phyloP scores from a whole-genome alignment of 768 basidiomycete species.

The Gyrodon lividus region DNA sequence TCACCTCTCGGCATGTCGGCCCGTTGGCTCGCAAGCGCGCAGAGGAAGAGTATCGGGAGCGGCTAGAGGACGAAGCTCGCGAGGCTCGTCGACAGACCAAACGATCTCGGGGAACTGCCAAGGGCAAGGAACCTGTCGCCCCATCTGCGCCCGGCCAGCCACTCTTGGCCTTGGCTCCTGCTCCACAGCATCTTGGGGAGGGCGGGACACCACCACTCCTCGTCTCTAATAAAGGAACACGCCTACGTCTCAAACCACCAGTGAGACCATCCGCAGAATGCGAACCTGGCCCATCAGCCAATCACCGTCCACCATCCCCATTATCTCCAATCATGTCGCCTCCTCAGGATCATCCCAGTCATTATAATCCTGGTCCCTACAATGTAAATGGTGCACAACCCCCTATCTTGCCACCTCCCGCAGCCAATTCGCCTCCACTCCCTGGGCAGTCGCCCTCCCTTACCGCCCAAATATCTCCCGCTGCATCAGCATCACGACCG shows the following conservation, averaged over 20 bases:
- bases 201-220: constrained; percentile 31
- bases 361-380: constrained; percentile 24
- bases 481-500: constrained; percentile 22
- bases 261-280: constrained; percentile 28
- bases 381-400: constrained; percentile 23
- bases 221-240: constrained; percentile 47
- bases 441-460: constrained; percentile 23
- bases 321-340: constrained; percentile 36
- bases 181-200: constrained; percentile 19
- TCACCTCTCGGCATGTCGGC: constrained; percentile 46
- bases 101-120: constrained; percentile 34
- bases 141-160: constrained; percentile 25
- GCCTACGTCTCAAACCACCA: constrained; percentile 50
- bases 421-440: constrained; percentile 20
- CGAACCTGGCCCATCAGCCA: constrained; percentile 16
- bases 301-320: constrained; percentile 27
- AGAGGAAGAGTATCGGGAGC: constrained; percentile 42
- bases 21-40: constrained; percentile 43
- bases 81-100: constrained; percentile 38
- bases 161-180: constrained; percentile 25
- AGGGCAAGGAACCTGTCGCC: constrained; percentile 37
- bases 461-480: constrained; percentile 13
- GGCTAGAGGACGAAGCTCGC: constrained; percentile 46
- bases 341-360: constrained; percentile 29
- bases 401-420: constrained; percentile 13